These are phyloP conservation scores for Hypoxylon sp. DNA, from an alignment of 2,329 filamentous ascomycete species.

Conservation along the genomic window DNA sequence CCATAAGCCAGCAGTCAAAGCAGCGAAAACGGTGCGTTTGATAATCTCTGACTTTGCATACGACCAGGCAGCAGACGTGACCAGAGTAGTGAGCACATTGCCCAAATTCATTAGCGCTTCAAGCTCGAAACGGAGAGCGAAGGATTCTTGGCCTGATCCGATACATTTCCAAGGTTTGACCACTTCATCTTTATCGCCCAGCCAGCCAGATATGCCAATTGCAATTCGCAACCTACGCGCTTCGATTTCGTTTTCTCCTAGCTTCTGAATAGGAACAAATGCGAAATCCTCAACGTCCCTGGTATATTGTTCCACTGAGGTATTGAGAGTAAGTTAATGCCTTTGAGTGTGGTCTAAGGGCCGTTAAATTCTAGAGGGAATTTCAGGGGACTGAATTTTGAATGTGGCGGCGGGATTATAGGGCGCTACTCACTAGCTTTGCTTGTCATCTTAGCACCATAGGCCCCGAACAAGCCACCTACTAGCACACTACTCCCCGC, in stretches of 20 bases:
- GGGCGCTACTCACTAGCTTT: constrained; percentile 70
- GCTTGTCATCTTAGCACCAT: constrained; percentile 84
- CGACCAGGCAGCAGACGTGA: constrained; percentile 87
- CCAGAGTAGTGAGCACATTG: constrained; percentile 81
- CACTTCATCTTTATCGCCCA: constrained; percentile 79
- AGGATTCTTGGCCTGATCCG: constrained; percentile 78
- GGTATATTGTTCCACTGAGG: constrained; percentile 82
- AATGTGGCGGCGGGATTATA: background rate
- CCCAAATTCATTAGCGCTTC: constrained; percentile 84
- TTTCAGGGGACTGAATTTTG: background rate
- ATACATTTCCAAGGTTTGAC: constrained; percentile 84
- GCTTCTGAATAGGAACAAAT: constrained; percentile 77
- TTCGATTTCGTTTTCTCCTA: constrained; percentile 62
- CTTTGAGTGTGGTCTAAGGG: background rate
- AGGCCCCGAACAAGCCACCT: constrained; percentile 89
- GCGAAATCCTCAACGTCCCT: constrained; percentile 91
- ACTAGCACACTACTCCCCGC: constrained; percentile 85
- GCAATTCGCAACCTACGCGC: constrained; percentile 81
- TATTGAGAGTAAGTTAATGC: constrained; percentile 9
- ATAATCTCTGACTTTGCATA: constrained; percentile 72
- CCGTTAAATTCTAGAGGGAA: background rate
- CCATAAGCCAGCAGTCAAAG: constrained; percentile 73
- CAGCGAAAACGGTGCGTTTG: constrained; percentile 67
- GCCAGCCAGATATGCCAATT: constrained; percentile 87
- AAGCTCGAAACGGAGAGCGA: constrained; percentile 87